Base-by-base conservation (phyloP, 1,284 basidiomycete genomes). In the Fomitopsis schrenkii region DNA sequence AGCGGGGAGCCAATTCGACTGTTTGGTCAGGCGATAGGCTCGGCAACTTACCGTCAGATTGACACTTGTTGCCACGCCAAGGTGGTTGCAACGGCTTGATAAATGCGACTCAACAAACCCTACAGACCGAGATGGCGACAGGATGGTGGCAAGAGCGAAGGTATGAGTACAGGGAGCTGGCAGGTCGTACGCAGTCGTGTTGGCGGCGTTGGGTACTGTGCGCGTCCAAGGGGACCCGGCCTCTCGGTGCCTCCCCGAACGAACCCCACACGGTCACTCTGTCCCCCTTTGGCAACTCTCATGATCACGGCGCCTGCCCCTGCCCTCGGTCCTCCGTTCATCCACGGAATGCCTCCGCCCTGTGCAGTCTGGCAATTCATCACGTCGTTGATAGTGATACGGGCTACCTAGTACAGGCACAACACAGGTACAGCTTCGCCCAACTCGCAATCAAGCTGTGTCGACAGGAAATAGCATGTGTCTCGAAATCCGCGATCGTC, bases 11-110 rank as follows among this genome's bases (percentile, higher is more conserved):
- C 7, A 22, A 40, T 48, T 44, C 33, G 22, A 48, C 4, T 48
- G 45, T 45, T 44, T 52, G 56, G 60, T 61, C 60, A 61, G 55
- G 60, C 60, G 60, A 45, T 58, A 36, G 30, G 40, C 36, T 61
- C 60, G 60, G 60, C 60, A 61, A 61, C 56, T 57, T 60, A 60
- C 59, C 55, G 52, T 35, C 26, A 48, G 22, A 19, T 19, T 48
- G 58, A 50, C 58, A 59, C 52, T 52, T 44, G 57, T 59, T 52
- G 42, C 28, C 58, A 54, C 50, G 53, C 52, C 52, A 55, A 54
- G 41, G 30, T 14, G 22, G 26, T 41, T 19, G 44, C 35, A 40
- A 40, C 12, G 38, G 38, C 1, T 14, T 44, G 44, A 44, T 56
- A 9, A 5, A 41, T 30, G 28, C 33, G 36, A 53, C 41, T 36